Percentiles rank a stretch among this genome's conserved stretches.
phyloP scores from a whole-genome alignment of 1,284 basidiomycete species.

The Tilletia indica region DNA sequence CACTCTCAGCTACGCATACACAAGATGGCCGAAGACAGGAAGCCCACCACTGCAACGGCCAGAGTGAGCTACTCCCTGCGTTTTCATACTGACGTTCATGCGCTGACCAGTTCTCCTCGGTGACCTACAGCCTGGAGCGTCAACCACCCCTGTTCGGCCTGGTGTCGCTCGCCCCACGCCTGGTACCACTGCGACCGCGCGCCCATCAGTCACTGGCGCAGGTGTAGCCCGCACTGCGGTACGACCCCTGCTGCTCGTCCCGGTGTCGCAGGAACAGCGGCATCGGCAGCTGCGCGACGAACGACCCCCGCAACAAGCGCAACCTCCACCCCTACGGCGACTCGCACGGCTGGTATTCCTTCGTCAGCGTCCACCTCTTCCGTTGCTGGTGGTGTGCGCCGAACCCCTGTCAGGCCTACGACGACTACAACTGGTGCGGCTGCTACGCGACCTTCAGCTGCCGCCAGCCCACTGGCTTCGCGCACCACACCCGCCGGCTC shows the following conservation, averaged over 20 bases:
- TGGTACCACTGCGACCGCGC: background rate
- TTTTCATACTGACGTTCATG: too few species aligned
- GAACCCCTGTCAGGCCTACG: constrained; percentile 28
- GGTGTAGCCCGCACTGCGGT: background rate
- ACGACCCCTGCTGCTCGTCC: constrained; percentile 16
- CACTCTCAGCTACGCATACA: background rate
- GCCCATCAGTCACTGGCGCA: too few species aligned
- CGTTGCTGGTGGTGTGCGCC: background rate
- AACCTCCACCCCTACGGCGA: constrained; percentile 11
- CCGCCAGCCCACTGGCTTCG: background rate
- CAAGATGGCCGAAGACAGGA: constrained; percentile 5
- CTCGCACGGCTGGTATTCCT: constrained; percentile 18
- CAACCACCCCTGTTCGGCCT: too few species aligned
- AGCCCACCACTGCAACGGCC: background rate
- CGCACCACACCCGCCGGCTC: constrained; percentile 26
- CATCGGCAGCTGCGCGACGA: background rate
- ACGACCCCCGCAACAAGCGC: background rate
- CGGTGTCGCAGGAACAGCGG: constrained; percentile 9
- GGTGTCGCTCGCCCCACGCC: constrained; percentile 15
- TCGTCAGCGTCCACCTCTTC: constrained; percentile 23
- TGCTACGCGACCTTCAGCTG: constrained; percentile 7
- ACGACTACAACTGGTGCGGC: constrained; percentile 20
- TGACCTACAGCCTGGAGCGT: background rate
- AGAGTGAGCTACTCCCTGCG: background rate
- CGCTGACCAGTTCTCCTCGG: background rate